Percentiles rank a stretch among this genome's conserved stretches.
Conservation (phyloP, 129 eudicot genomes). For the Lactuca sativa region DNA sequence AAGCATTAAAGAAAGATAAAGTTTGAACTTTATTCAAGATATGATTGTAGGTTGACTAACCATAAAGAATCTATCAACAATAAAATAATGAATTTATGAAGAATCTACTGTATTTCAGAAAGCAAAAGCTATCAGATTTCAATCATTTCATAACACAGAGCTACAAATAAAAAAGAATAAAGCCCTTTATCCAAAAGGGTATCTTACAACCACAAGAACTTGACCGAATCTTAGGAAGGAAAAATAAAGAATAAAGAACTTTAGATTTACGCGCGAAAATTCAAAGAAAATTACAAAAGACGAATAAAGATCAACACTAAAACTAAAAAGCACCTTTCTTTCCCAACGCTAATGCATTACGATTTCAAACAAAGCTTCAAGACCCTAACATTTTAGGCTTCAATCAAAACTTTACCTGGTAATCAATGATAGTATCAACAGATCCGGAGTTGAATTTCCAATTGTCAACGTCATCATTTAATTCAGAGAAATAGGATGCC, state of each 20-base stretch:
- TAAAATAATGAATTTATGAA: too few relatives aligned
- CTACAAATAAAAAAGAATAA: too few relatives aligned
- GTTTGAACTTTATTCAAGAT: too few relatives aligned
- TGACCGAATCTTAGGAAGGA: constrained; percentile 53
- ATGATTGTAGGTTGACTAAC: too few relatives aligned
- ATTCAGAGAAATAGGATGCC: constrained; percentile 40
- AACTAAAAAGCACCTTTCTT: constrained; percentile 3
- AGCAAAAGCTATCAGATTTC: too few relatives aligned
- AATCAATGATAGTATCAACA: constrained; percentile 29
- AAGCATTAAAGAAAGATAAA: too few relatives aligned
- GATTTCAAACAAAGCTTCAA: not conserved
- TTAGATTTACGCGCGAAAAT: constrained; percentile 33
- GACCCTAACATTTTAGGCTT: constrained; percentile 26
- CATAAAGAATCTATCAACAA: too few relatives aligned
- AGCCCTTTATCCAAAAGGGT: too few relatives aligned
- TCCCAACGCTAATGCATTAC: not conserved
- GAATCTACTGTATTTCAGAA: too few relatives aligned
- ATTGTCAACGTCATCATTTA: constrained; percentile 43
- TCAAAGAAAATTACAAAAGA: constrained; percentile 30
- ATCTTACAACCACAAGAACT: not conserved
- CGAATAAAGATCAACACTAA: constrained; percentile 12
- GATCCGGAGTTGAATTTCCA: constrained; percentile 57
- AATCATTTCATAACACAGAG: too few relatives aligned
- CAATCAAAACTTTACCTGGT: constrained; percentile 37
- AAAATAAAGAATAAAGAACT: constrained; percentile 15